Conservation (phyloP, 129 eudicot species). For the Lactuca saligna region DNA sequence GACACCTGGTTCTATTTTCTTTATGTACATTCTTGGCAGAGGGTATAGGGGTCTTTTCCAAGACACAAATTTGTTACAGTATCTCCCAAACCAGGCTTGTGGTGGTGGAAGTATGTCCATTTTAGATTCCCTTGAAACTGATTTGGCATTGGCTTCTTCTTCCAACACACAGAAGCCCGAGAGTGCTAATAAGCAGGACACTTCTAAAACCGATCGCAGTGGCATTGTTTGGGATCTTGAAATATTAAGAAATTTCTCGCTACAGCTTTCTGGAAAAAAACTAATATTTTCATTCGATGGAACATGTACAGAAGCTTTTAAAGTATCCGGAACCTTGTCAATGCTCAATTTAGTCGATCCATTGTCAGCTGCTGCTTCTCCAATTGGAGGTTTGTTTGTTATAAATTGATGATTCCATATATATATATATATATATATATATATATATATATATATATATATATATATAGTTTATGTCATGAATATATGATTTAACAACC, state of each 20-base stretch:
- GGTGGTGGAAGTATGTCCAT: slow-evolving; percentile 97
- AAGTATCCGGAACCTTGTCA: slow-evolving; percentile 72
- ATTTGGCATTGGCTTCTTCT: slow-evolving; percentile 50
- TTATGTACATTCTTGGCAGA: slow-evolving; percentile 94
- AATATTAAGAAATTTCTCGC: slow-evolving; percentile 75
- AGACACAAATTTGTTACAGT: slow-evolving; percentile 80
- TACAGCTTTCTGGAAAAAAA: slow-evolving; percentile 85
- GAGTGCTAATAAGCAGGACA: slow-evolving; percentile 55
- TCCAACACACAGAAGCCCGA: slow-evolving; percentile 58
- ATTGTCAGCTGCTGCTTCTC: slow-evolving; percentile 95
- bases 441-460: no score
- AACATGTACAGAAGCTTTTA: slow-evolving; percentile 76
- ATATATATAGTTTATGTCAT: no score
- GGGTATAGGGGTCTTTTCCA: slow-evolving; percentile 97
- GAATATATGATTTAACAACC: no score
- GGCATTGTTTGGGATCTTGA: slow-evolving; percentile 96
- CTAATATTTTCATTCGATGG: slow-evolving; percentile 96
- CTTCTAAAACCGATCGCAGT: slow-evolving; percentile 62
- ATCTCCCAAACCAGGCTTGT: slow-evolving; percentile 94
- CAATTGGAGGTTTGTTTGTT: slow-evolving; percentile 59
- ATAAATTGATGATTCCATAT: not conserved
- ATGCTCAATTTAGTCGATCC: slow-evolving; percentile 97
- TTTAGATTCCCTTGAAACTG: slow-evolving; percentile 82
- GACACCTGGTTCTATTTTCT: slow-evolving; percentile 84
- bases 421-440: no score